Percentiles rank a stretch among this genome's conserved stretches.
phyloP scores from a whole-genome alignment of 768 basidiomycete species.

The Boletus vinaceobasis region DNA sequence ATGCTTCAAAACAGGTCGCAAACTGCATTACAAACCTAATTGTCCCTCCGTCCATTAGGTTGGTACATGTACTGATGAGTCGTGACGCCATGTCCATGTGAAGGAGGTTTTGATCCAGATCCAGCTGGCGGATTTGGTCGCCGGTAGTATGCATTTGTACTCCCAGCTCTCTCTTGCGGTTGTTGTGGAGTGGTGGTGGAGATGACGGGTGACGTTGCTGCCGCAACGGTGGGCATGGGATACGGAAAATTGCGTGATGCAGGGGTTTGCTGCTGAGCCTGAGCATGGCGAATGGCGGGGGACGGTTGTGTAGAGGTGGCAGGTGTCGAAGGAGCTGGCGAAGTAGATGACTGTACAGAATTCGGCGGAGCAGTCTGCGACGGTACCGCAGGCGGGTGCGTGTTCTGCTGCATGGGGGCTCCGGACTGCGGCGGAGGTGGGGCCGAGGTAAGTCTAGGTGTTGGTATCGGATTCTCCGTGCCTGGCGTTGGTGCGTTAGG shows the following conservation, averaged over 20 bases:
- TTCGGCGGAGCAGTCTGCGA: conserved; percentile 25
- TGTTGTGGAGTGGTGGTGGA: conserved; percentile 39
- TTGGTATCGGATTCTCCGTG: conserved; percentile 15
- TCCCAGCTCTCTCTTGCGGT: conserved; percentile 26
- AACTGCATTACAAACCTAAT: conserved; percentile 8
- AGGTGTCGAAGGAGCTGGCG: conserved; percentile 35
- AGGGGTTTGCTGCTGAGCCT: conserved; percentile 29
- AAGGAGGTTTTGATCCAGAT: conserved; percentile 22
- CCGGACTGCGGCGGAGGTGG: conserved; percentile 20
- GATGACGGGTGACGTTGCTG: conserved; percentile 56
- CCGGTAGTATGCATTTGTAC: conserved; percentile 52
- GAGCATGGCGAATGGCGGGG: conserved; percentile 30
- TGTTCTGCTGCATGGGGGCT: conserved; percentile 20
- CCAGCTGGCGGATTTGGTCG: conserved; percentile 33
- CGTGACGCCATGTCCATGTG: conserved; percentile 26
- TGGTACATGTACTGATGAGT: conserved; percentile 47
- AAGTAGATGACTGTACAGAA: conserved; percentile 27
- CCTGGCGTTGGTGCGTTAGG: conserved; percentile 19
- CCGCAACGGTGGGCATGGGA: conserved; percentile 74
- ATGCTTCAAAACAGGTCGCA: conserved; percentile 6
- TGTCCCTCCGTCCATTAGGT: conserved; percentile 38
- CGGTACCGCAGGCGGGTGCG: conserved; percentile 33
- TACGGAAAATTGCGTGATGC: conserved; percentile 45
- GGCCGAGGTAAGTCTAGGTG: conserved; percentile 25
- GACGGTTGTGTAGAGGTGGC: conserved; percentile 35